These are phyloP conservation scores for Fusarium ambrosium DNA, from an alignment of 2,329 filamentous ascomycete genomes.

Conservation along the genomic window DNA sequence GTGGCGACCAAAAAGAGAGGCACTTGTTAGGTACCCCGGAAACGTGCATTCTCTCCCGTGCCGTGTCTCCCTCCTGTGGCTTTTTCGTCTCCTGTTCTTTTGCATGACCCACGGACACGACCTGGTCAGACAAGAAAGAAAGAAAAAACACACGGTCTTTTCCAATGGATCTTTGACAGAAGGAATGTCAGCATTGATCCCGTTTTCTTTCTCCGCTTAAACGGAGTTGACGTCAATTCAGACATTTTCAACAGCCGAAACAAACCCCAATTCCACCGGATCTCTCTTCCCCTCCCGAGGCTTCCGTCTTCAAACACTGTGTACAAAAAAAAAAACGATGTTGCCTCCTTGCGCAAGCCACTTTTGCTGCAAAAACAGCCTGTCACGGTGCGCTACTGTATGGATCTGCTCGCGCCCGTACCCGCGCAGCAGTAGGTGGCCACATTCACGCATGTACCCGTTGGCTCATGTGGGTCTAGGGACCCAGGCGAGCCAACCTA, in stretches of 20 bases:
- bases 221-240: neutral
- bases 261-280: too few relatives aligned
- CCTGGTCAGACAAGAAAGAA: neutral
- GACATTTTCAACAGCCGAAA: neutral
- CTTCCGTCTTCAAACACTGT: too few relatives aligned
- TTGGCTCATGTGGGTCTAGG: too few relatives aligned
- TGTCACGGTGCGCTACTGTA: neutral
- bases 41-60: neutral
- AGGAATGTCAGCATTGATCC: neutral
- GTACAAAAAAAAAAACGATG: too few relatives aligned
- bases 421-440: neutral
- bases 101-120: neutral
- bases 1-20: neutral
- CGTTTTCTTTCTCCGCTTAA: neutral
- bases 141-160: neutral
- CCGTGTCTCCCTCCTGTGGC: neutral
- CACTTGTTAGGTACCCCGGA: neutral
- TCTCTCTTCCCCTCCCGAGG: too few relatives aligned
- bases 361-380: neutral
- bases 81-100: neutral
- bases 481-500: too few relatives aligned
- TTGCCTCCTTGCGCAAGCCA: neutral
- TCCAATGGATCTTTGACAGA: neutral
- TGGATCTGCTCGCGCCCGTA: neutral
- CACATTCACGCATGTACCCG: neutral